Evolutionary conservation across 2,329 filamentous ascomycete species (phyloP), one percentile per base, ranked within the genome.

Genomic region (Colletotrichum tropicicola): DNA sequence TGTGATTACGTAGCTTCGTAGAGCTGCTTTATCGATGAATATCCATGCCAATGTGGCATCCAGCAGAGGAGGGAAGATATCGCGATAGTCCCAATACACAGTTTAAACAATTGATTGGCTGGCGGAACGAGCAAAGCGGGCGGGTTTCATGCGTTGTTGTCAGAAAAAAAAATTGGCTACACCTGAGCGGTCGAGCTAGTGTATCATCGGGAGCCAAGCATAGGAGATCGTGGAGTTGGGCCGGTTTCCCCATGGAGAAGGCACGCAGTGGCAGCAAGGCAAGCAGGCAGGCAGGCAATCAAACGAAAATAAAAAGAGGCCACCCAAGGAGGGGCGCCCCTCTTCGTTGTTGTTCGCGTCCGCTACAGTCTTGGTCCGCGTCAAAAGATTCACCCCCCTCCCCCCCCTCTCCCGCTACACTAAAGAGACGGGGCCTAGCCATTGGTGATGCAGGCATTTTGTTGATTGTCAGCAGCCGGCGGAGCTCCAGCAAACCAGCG

Each of bases 191-290:
- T 25, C 17, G 35, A 27, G 43, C 41, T 49, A 61, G 49, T 30
- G 43, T 65, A 48, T 52, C 45, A 64, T 65, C 57, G 57, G 28
- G 21, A 55, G 61, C 57, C 61, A 65, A 65, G 61, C 57, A 15
- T 30, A 30, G 49, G 43, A 59, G 60, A 64, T 64, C 60, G 60
- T 64, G 60, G 55, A 64, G 61, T 55, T 59, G 47, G 37, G 19
- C 21, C 12, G 23, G 32, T 25, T 45, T 61, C 61, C 61, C 61
- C 61, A 61, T 55, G 61, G 61, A 60, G 57, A 55, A 65, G 32
- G 12, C 41, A 45, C 12, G 53, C 17, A 25, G 28, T 25, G 9
- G 17, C 30, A 17, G 13, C 19, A 47, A 25, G 15, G 32, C 17
- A 41, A 23, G 8, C 39, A 17, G 13, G 23, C 15, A 7, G 5